phyloP scores from a whole-genome alignment of 2,329 filamentous ascomycete species.

The Pestalotiopsis sp. region DNA sequence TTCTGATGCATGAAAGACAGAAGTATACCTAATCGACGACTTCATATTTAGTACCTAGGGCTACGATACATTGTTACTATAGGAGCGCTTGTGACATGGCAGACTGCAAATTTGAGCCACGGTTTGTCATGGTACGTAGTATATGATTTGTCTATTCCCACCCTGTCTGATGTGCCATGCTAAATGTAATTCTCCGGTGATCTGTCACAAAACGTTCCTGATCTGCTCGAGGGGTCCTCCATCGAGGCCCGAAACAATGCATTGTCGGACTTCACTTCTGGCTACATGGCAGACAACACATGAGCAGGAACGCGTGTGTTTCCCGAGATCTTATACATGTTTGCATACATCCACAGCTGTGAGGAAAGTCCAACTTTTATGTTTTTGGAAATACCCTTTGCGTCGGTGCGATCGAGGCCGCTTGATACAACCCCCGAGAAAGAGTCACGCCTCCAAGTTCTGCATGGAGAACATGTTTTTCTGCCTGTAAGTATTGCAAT shows the following conservation, averaged over 20 bases:
- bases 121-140: neutral
- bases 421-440: neutral
- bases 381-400: neutral
- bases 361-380: neutral
- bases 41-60: too few relatives aligned
- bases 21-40: neutral
- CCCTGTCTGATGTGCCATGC: neutral
- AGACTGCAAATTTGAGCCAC: neutral
- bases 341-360: neutral
- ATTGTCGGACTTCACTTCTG: neutral
- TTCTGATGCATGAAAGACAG: neutral
- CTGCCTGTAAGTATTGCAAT: too few relatives aligned
- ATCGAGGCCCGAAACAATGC: neutral
- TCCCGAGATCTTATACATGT: neutral
- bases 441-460: neutral
- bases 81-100: neutral
- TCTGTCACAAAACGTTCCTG: neutral
- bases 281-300: neutral
- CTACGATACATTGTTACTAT: neutral
- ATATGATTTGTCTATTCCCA: neutral
- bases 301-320: neutral
- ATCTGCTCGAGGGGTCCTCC: neutral
- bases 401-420: neutral
- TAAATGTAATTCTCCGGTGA: constrained; percentile 1
- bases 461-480: too few relatives aligned